A percentile compares a stretch with the other conserved stretches of the same genome.
Conservation (phyloP, 2,329 filamentous ascomycete genomes). For the Colletotrichum chrysophilum region DNA sequence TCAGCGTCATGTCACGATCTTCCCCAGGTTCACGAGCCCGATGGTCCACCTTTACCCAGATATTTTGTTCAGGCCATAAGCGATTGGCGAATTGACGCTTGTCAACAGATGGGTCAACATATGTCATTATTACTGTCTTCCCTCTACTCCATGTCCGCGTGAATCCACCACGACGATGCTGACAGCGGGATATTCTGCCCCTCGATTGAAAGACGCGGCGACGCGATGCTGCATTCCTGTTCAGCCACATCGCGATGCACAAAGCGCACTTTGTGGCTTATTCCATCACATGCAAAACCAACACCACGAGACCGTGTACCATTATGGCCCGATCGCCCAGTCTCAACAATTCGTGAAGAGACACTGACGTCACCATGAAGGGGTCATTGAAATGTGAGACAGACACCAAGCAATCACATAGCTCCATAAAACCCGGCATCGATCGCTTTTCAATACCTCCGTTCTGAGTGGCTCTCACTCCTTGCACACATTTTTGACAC, state of each 20-base stretch:
- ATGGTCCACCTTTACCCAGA: neutral
- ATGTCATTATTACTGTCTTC: neutral
- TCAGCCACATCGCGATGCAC: neutral
- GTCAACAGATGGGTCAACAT: neutral
- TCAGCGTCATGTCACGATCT: neutral
- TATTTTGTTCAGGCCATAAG: neutral
- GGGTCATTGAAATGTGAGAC: neutral
- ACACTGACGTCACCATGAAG: slow-evolving; percentile 16
- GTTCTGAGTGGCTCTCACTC: neutral
- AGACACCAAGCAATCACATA: neutral
- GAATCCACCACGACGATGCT: neutral
- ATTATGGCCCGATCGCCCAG: neutral
- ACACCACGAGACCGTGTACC: neutral
- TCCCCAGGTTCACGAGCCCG: neutral
- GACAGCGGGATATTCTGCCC: neutral
- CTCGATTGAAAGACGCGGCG: neutral
- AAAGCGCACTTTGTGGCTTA: neutral
- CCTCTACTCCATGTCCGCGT: neutral
- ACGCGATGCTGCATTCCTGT: neutral
- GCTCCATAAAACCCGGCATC: neutral
- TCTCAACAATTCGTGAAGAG: neutral
- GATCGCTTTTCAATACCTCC: neutral
- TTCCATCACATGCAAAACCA: slow-evolving; percentile 1
- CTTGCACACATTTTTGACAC: neutral
- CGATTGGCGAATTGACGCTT: neutral